Percentiles rank a stretch among this genome's conserved stretches.
Evolutionary conservation across 129 eudicot genomes (phyloP).

Genomic region (Mikania micrantha): DNA sequence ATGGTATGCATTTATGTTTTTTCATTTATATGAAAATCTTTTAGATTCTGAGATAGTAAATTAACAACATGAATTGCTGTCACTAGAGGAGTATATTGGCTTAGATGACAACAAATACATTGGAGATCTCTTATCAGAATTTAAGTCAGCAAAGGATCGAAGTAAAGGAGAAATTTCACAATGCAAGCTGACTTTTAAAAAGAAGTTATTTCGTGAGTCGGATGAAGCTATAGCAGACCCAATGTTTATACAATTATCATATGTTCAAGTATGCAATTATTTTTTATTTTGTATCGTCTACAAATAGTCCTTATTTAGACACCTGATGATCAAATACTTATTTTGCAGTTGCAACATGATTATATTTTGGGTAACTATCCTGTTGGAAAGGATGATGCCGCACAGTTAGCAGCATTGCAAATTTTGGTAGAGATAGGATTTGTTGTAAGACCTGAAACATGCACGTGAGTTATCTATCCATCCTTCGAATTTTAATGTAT

Average conservation of each 20-base stretch:
- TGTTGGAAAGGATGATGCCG: no score
- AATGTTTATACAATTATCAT: no score
- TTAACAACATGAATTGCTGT: conserved; percentile 13
- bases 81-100: conserved; percentile 79
- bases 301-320: no score
- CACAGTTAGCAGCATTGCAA: no score
- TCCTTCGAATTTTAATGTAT: background rate
- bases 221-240: no score
- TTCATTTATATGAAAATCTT: background rate
- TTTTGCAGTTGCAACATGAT: no score
- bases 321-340: no score
- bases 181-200: conserved; percentile 24
- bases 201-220: no score
- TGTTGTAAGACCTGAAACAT: conserved; percentile 64
- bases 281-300: no score
- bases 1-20: conserved; percentile 43
- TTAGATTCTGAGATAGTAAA: background rate
- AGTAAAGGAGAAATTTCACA: conserved; percentile 96
- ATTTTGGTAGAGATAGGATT: conserved; percentile 53
- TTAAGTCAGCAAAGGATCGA: conserved; percentile 86
- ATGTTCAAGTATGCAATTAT: no score
- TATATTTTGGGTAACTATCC: no score
- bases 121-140: conserved; percentile 95
- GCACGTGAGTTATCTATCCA: conserved; percentile 74
- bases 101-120: conserved; percentile 94